Evolutionary conservation across 768 basidiomycete genomes (phyloP).

Genomic region (Lentinula sp.): DNA sequence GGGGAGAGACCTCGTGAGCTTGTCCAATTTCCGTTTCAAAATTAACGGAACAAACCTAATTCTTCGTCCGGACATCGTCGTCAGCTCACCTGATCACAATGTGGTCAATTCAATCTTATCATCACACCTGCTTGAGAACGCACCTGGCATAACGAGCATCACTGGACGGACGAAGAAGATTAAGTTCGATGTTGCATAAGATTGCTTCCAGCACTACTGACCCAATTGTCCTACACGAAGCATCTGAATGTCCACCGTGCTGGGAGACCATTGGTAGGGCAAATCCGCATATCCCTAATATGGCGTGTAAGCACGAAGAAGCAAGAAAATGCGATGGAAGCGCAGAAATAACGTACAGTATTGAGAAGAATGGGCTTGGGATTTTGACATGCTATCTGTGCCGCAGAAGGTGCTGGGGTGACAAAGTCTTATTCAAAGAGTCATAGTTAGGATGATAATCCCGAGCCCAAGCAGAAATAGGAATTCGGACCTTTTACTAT

Average conservation of each 20-base stretch:
- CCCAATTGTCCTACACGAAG: conserved; percentile 68
- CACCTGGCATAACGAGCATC: conserved; percentile 66
- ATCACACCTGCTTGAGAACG: conserved; percentile 30
- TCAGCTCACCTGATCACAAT: conserved; percentile 32
- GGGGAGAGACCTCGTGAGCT: conserved; percentile 5
- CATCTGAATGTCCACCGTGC: conserved; percentile 72
- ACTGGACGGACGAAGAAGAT: conserved; percentile 25
- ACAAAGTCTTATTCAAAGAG: conserved; percentile 38
- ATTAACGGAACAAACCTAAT: conserved; percentile 3
- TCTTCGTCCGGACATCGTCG: background rate
- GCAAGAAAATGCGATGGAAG: conserved; percentile 9
- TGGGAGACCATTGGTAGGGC: conserved; percentile 74
- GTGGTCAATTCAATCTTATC: conserved; percentile 61
- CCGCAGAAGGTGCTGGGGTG: conserved; percentile 56
- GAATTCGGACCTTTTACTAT: conserved; percentile 53
- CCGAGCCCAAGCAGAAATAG: background rate
- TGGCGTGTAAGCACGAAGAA: conserved; percentile 6
- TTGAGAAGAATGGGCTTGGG: conserved; percentile 80
- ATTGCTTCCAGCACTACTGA: conserved; percentile 15
- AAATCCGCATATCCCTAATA: conserved; percentile 55
- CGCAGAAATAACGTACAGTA: conserved; percentile 35
- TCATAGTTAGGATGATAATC: background rate
- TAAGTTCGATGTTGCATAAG: background rate
- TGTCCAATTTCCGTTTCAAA: conserved; percentile 15
- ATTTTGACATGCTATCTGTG: conserved; percentile 63